Evolutionary conservation across 129 eudicot genomes (phyloP), one percentile per base, ranked within the genome.

Genomic region (Ambrosia artemisiifolia): DNA sequence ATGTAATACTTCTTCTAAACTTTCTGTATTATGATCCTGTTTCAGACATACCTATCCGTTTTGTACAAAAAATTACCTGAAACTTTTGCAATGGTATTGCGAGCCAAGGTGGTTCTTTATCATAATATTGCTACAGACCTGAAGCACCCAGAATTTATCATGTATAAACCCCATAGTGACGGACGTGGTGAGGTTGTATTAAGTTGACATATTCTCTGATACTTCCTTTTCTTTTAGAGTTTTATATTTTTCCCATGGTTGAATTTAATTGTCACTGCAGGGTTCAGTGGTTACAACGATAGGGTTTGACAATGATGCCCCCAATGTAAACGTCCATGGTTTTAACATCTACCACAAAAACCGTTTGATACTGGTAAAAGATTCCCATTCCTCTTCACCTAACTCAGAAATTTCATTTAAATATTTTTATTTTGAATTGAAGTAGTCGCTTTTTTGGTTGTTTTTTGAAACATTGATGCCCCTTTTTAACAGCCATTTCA

Each of bases 271-370:
- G 46, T 66, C 12, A 49, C 13, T 83, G 77, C 65, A 93, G 98
- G 96, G 82, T 47, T 40, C 72, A 11, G 85, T 89, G 32, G 34
- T 89, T 70, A 93, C 98, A 20, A 85, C 98, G 6, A 89, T 93
- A 71, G 98, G 98, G 67, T 93, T 93, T 61, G 73, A 85, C 14
- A 93, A 93, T 83, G 96, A 87, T 42, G 91, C 98, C 56, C 98
- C 96, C 63, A 76, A 69, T 51, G 90, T 93, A 13, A 79, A 71
- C 56, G 65, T 87, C 53, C 96, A 89, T 65, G 98, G 98, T 48
- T 93, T 93, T 79, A 89, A 84, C 78, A 84, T 93, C 73, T 93
- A 93, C 92, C 96, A 93, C 77, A 89, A 87, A 85, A 93, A 93
- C 72, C 94, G 98, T 62, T 82, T 93, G 71, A 89, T 93, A 80